Evolutionary conservation across 768 basidiomycete genomes (phyloP).

Genomic region (Lactarius akahatsu): DNA sequence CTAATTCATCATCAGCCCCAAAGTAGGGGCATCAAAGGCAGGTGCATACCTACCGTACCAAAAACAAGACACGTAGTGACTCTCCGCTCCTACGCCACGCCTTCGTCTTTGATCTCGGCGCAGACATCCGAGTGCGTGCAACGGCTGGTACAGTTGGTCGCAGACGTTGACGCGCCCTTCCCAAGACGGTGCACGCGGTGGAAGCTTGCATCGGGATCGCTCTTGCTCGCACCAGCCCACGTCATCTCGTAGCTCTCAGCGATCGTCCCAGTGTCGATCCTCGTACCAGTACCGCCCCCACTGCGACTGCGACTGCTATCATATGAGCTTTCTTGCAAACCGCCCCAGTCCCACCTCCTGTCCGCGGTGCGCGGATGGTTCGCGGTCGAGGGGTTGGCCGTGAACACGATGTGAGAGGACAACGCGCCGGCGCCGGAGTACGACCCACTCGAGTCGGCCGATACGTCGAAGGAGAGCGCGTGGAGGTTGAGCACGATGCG

Average conservation of each 20-base stretch:
- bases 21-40: background rate
- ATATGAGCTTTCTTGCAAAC: background rate
- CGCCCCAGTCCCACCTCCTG: slow-evolving; percentile 25
- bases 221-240: background rate
- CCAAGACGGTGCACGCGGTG: background rate
- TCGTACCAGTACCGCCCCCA: background rate
- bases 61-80: background rate
- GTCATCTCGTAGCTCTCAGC: slow-evolving; percentile 22
- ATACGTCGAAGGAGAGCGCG: slow-evolving; percentile 1
- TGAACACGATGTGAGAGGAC: slow-evolving; percentile 22
- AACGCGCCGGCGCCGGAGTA: background rate
- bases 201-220: background rate
- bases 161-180: background rate
- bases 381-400: background rate
- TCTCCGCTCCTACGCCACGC: background rate
- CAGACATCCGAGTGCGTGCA: slow-evolving; percentile 2
- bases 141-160: background rate
- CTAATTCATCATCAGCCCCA: background rate
- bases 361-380: background rate
- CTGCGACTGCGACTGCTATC: background rate
- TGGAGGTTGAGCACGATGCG: slow-evolving; percentile 23
- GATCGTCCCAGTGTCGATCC: background rate
- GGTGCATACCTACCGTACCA: background rate
- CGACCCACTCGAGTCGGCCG: background rate
- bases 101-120: background rate